Base-by-base conservation (phyloP, 257 asterid genomes). In the Jaltomata sinuosa region DNA sequence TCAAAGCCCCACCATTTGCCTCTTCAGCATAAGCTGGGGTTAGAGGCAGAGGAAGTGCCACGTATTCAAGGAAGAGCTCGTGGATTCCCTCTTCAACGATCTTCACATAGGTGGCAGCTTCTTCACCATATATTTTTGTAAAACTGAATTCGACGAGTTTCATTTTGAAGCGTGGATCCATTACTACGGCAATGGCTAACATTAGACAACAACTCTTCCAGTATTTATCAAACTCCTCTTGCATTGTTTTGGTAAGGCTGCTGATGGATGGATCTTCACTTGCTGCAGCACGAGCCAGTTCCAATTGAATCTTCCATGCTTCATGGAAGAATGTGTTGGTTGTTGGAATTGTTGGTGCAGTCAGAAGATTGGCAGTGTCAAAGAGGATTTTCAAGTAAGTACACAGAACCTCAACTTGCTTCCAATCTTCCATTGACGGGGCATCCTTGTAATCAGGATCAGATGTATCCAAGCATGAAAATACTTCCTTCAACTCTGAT, bases 131-230 rank as follows among this genome's bases (percentile, higher is more conserved):
- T 50, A 94, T 94, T 84, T 94, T 97, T 1, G 97, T 89, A 83
- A 97, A 94, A 80, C 96, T 92, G 85, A 96, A 97, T 38, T 97
- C 98, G 0, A 97, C 99, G 0, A 97, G 96, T 83, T 95, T 97
- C 93, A 97, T 90, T 84, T 97, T 97, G 94, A 95, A 97, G 72
- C 99, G 89, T 12, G 99, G 99, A 85, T 95, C 99, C 98, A 97
- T 89, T 19, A 97, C 98, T 5, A 95, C 99, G 0, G 99, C 98
- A 10, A 91, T 91, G 0, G 99, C 98, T 55, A 97, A 89, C 34
- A 95, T 89, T 82, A 90, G 92, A 84, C 95, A 95, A 84, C 96
- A 87, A 77, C 93, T 94, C 86, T 84, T 93, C 98, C 98, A 97
- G 91, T 97, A 97, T 3, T 83, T 89, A 15, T 97, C 94, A 12